Evolutionary conservation across 305 asterid genomes (phyloP).

Genomic region (Withania somnifera): DNA sequence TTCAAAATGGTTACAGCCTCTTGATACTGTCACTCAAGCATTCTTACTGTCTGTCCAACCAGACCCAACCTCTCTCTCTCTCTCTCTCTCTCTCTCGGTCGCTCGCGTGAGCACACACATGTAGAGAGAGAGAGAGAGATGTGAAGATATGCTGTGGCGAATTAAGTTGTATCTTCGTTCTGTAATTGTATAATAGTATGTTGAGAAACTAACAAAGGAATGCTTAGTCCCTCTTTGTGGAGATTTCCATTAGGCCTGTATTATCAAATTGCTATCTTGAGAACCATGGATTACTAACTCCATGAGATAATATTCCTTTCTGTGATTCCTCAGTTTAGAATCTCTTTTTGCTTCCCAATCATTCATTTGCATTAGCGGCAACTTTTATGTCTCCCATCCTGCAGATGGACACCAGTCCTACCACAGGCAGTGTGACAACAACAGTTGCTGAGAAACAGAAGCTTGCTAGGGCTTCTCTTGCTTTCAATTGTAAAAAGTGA

Average conservation of each 20-base stretch:
- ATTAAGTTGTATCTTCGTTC: background rate
- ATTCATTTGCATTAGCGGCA: background rate
- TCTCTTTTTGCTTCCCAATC: background rate
- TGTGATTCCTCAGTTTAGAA: background rate
- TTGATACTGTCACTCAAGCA: background rate
- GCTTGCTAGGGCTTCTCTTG: slow-evolving; percentile 87
- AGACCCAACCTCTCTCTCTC: background rate
- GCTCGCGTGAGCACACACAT: background rate
- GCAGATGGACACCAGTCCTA: slow-evolving; percentile 88
- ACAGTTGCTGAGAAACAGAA: slow-evolving; percentile 65
- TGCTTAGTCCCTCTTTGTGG: background rate
- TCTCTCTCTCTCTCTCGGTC: too few species aligned
- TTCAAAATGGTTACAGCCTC: background rate
- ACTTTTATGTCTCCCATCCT: background rate
- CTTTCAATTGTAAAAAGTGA: slow-evolving; percentile 82
- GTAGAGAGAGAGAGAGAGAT: background rate
- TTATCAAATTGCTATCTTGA: background rate
- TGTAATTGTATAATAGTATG: background rate
- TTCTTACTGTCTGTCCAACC: background rate
- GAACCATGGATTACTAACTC: background rate
- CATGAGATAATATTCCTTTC: background rate
- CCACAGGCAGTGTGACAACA: slow-evolving; percentile 89
- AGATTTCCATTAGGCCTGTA: background rate
- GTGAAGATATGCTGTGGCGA: background rate
- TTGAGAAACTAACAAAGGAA: background rate